These are phyloP conservation scores for Pseudoscleropodium purum DNA, from an alignment of 225 moss, liverwort and hornwort genomes.

Conservation along the genomic window DNA sequence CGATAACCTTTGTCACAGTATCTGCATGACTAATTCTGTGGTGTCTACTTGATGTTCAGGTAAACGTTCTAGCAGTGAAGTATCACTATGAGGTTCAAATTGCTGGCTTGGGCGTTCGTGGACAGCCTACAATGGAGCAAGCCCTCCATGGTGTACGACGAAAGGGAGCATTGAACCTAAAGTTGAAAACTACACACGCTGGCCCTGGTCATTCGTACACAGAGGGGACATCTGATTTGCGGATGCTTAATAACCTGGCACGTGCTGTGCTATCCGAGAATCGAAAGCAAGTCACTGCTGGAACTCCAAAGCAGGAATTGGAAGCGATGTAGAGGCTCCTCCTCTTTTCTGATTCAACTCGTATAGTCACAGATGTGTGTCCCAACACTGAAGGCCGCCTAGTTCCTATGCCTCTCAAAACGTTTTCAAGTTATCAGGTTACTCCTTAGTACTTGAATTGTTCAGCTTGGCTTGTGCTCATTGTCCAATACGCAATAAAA, in stretches of 20 bases:
- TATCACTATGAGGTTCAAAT: slow-evolving; percentile 93
- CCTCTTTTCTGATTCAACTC: not conserved
- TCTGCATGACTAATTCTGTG: not conserved
- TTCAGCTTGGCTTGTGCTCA: not conserved
- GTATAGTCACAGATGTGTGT: not conserved
- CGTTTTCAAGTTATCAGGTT: not conserved
- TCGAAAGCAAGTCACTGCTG: slow-evolving; percentile 51
- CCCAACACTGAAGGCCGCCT: not conserved
- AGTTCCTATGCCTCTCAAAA: not conserved
- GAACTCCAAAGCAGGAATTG: slow-evolving; percentile 51
- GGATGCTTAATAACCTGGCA: slow-evolving; percentile 70
- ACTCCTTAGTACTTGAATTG: not conserved
- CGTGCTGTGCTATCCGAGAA: slow-evolving; percentile 60
- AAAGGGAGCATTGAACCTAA: slow-evolving; percentile 68
- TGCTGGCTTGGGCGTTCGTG: slow-evolving; percentile 70
- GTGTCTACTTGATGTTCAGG: slow-evolving; percentile 28
- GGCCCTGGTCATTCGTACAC: slow-evolving; percentile 89
- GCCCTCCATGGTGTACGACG: slow-evolving; percentile 68
- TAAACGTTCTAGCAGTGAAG: slow-evolving; percentile 65
- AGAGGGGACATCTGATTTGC: slow-evolving; percentile 72
- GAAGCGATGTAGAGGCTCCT: slow-evolving; percentile 38
- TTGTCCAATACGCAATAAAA: not conserved
- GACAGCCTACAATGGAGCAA: slow-evolving; percentile 88
- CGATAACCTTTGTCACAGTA: not conserved
- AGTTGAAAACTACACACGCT: slow-evolving; percentile 70